Evolutionary conservation across 2,329 filamentous ascomycete genomes (phyloP).

Genomic region (Decorospora gaudefroyi): DNA sequence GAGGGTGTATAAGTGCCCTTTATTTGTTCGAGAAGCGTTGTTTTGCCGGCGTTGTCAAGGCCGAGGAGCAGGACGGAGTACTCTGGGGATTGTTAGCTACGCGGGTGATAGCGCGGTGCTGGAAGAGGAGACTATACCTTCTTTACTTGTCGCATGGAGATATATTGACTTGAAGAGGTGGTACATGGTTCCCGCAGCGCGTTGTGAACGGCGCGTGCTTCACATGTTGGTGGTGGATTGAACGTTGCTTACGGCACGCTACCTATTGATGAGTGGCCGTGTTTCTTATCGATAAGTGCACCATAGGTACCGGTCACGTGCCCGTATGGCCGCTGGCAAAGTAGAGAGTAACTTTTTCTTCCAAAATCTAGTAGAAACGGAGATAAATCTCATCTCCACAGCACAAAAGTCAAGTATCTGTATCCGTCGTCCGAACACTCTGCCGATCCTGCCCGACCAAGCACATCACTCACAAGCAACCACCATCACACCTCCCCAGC

Average conservation of each 20-base stretch:
- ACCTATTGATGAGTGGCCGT: constrained; percentile 11
- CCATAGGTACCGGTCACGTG: too few species aligned
- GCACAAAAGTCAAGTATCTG: too few species aligned
- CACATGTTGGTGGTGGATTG: constrained; percentile 22
- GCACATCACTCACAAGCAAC: too few species aligned
- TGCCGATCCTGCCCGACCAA: too few species aligned
- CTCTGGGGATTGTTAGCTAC: constrained; percentile 59
- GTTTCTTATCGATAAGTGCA: constrained; percentile 20
- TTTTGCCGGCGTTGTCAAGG: constrained; percentile 98
- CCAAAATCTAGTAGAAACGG: too few species aligned
- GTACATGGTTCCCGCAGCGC: constrained; percentile 67
- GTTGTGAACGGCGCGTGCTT: constrained; percentile 19
- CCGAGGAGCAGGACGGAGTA: constrained; percentile 97
- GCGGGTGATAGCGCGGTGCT: background rate
- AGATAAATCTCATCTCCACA: too few species aligned
- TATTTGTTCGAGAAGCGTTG: constrained; percentile 95
- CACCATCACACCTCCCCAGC: too few species aligned
- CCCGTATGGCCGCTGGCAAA: too few species aligned
- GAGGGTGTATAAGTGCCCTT: constrained; percentile 80
- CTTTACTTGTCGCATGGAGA: constrained; percentile 93
- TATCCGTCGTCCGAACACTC: too few species aligned
- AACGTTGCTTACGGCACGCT: constrained; percentile 7
- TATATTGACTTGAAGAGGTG: constrained; percentile 95
- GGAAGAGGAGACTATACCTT: constrained; percentile 63
- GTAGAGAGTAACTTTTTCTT: too few species aligned